Conservation (phyloP, 1,284 basidiomycete species). For the Omphalotus olearius region DNA sequence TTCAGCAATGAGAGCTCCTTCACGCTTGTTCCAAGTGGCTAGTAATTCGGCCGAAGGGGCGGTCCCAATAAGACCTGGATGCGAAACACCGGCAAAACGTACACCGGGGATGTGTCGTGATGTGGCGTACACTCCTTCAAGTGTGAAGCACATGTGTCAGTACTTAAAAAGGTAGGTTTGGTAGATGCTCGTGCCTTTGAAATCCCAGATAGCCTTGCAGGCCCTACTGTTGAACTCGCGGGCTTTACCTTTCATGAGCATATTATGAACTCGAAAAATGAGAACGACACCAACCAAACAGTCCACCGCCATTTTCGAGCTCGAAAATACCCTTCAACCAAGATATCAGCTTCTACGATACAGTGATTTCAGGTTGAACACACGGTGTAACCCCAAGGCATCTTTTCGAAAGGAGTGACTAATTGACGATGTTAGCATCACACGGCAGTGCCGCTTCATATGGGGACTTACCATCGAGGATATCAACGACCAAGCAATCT, state of each 20-base stretch:
- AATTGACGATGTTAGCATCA: background rate
- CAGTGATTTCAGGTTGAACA: constrained; percentile 11
- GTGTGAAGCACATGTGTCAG: constrained; percentile 6
- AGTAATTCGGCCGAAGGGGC: constrained; percentile 72
- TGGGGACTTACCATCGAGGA: constrained; percentile 56
- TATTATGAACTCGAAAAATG: background rate
- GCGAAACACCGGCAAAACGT: constrained; percentile 73
- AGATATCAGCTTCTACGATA: background rate
- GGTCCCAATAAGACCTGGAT: constrained; percentile 75
- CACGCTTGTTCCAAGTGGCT: constrained; percentile 71
- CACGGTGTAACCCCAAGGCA: constrained; percentile 81
- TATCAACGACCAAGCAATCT: constrained; percentile 76
- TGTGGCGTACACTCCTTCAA: constrained; percentile 56
- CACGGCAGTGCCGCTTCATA: background rate
- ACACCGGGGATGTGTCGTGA: constrained; percentile 78
- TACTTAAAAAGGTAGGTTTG: background rate
- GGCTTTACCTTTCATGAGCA: constrained; percentile 30
- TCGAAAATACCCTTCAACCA: constrained; percentile 62
- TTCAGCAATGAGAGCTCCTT: constrained; percentile 60
- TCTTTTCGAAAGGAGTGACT: constrained; percentile 70
- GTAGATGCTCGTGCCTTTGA: constrained; percentile 41
- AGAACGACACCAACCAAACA: constrained; percentile 49
- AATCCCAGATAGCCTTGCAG: constrained; percentile 79
- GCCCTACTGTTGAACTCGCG: constrained; percentile 67
- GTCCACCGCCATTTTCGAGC: constrained; percentile 69